Conservation (phyloP, 2,329 filamentous ascomycete species). For the Cytospora mali region DNA sequence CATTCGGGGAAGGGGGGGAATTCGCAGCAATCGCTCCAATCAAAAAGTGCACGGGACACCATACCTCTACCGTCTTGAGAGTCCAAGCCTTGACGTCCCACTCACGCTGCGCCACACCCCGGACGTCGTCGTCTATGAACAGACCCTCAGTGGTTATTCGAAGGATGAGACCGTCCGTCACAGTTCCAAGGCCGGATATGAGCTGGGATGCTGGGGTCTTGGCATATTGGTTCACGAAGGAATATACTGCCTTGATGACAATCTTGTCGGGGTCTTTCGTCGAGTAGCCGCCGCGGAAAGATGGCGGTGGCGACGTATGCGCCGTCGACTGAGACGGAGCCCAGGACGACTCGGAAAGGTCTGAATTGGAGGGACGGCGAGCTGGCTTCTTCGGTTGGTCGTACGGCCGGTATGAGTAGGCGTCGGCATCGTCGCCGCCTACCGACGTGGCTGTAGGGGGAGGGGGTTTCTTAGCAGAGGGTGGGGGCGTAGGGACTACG, state of each 20-base stretch:
- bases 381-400: slow-evolving; percentile 64
- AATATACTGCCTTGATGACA: slow-evolving; percentile 88
- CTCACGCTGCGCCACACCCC: slow-evolving; percentile 88
- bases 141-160: slow-evolving; percentile 92
- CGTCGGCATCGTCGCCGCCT: slow-evolving; percentile 65
- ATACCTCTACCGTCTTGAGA: slow-evolving; percentile 88
- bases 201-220: slow-evolving; percentile 91
- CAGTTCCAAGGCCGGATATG: slow-evolving; percentile 77
- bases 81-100: slow-evolving; percentile 99
- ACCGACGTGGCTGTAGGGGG: slow-evolving; percentile 58
- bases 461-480: slow-evolving; percentile 45
- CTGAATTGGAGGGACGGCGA: slow-evolving; percentile 67
- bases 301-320: slow-evolving; percentile 80
- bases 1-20: slow-evolving; percentile 40
- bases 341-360: slow-evolving; percentile 83
- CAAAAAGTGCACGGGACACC: slow-evolving; percentile 69
- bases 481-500: slow-evolving; percentile 37
- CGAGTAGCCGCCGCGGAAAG: slow-evolving; percentile 74
- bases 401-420: slow-evolving; percentile 76
- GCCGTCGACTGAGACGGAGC: slow-evolving; percentile 82
- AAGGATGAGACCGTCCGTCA: slow-evolving; percentile 90
- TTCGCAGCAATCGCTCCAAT: slow-evolving; percentile 46
- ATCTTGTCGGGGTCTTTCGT: slow-evolving; percentile 96
- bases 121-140: slow-evolving; percentile 95
- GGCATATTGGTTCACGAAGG: slow-evolving; percentile 86